Conservation (phyloP, 2,329 filamentous ascomycete species). For the Stachybotrys chartarum region DNA sequence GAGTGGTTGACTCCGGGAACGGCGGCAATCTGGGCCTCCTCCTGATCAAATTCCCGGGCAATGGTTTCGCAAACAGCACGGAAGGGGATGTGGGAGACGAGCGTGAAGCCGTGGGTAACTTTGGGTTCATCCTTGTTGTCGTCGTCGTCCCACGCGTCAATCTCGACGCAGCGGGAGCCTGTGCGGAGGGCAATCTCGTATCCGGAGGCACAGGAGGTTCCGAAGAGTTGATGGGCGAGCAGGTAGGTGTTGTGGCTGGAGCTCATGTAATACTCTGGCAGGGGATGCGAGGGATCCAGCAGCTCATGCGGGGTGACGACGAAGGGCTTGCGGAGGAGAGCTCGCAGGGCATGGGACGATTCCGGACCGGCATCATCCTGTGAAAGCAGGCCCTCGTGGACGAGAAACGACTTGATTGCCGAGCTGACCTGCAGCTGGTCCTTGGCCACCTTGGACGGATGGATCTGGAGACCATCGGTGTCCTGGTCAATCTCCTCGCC, state of each 20-base stretch:
- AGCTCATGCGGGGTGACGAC: slow-evolving; percentile 47
- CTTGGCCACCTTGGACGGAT: slow-evolving; percentile 41
- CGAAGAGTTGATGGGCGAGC: slow-evolving; percentile 62
- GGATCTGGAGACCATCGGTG: slow-evolving; percentile 54
- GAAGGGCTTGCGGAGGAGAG: slow-evolving; percentile 49
- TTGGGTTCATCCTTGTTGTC: slow-evolving; percentile 57
- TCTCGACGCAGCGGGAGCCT: slow-evolving; percentile 64
- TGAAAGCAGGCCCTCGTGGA: slow-evolving; percentile 42
- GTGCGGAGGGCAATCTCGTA: slow-evolving; percentile 56
- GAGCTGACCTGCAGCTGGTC: slow-evolving; percentile 51
- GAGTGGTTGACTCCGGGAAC: slow-evolving; percentile 35
- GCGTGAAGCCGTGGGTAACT: slow-evolving; percentile 63
- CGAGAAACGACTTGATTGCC: slow-evolving; percentile 48
- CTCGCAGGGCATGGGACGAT: slow-evolving; percentile 36
- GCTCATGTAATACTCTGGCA: slow-evolving; percentile 66
- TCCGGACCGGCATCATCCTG: slow-evolving; percentile 34
- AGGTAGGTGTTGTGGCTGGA: slow-evolving; percentile 70
- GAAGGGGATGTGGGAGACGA: slow-evolving; percentile 60
- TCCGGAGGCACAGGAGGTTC: slow-evolving; percentile 52
- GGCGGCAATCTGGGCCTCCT: slow-evolving; percentile 34
- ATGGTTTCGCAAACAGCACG: slow-evolving; percentile 60
- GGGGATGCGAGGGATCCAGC: slow-evolving; percentile 49
- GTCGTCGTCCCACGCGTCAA: slow-evolving; percentile 64
- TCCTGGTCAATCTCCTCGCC: slow-evolving; percentile 23
- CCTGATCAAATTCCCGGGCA: slow-evolving; percentile 52